phyloP scores from a whole-genome alignment of 805 yeast genomes.

The Starmera caribaea region DNA sequence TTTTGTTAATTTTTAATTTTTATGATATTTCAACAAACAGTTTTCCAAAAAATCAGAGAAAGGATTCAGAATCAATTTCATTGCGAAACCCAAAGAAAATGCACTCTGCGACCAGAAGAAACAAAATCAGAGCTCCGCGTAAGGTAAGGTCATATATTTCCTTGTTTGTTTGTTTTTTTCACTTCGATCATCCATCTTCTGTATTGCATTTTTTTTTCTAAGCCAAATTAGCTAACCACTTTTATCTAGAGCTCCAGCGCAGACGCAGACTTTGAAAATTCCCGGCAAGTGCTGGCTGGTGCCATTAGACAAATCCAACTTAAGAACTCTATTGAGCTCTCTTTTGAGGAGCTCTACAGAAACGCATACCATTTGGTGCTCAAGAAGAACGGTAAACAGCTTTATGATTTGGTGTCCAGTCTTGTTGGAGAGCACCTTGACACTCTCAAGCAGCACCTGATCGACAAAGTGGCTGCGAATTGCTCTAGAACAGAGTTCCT shows the following conservation, averaged over 20 bases:
- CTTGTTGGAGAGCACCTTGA: constrained; percentile 39
- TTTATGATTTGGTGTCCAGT: constrained; percentile 51
- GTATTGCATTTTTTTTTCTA: background rate
- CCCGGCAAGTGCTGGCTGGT: constrained; percentile 55
- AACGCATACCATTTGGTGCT: constrained; percentile 71
- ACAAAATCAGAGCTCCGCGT: constrained; percentile 61
- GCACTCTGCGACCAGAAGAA: constrained; percentile 20
- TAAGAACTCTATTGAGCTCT: constrained; percentile 61
- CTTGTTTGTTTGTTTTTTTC: background rate
- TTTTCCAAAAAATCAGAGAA: background rate
- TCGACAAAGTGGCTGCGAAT: constrained; percentile 9
- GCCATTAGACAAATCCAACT: constrained; percentile 68
- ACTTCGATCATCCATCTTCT: no score
- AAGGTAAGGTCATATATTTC: constrained; percentile 18
- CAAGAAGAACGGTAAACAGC: constrained; percentile 52
- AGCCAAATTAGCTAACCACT: background rate
- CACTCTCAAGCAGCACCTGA: constrained; percentile 13
- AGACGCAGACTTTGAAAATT: constrained; percentile 46
- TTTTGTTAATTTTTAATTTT: constrained; percentile 16
- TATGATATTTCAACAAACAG: background rate
- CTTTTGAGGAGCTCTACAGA: constrained; percentile 77
- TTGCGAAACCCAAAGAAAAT: background rate
- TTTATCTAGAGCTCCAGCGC: constrained; percentile 19
- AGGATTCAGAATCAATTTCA: no score
- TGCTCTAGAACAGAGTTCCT: background rate